Percentiles rank a stretch among this genome's conserved stretches.
These are phyloP conservation scores for Filobasidium uniguttulatum DNA, from an alignment of 1,284 basidiomycete species.

Conservation along the genomic window DNA sequence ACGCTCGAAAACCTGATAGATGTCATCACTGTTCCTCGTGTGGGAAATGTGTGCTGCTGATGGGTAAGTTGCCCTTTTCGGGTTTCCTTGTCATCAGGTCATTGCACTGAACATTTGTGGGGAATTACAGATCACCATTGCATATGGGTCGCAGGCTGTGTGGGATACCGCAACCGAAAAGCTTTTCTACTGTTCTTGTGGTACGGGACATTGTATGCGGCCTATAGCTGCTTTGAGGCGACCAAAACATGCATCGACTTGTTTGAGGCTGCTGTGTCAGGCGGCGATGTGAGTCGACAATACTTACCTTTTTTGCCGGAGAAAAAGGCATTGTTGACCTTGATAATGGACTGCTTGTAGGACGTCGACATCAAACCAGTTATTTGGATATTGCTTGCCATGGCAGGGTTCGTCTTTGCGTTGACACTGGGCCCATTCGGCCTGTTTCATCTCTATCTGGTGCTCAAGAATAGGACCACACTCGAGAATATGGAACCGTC, in stretches of 20 bases:
- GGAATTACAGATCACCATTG: constrained; percentile 60
- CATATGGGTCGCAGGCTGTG: constrained; percentile 70
- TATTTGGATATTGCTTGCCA: constrained; percentile 53
- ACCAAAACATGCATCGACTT: not conserved
- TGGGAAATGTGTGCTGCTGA: constrained; percentile 65
- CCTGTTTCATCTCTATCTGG: constrained; percentile 55
- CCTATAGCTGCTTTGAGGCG: not conserved
- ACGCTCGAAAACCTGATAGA: constrained; percentile 55
- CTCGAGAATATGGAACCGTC: constrained; percentile 66
- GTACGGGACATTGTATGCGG: constrained; percentile 41
- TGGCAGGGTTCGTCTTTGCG: constrained; percentile 49
- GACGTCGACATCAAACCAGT: constrained; percentile 44
- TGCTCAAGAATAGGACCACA: constrained; percentile 64
- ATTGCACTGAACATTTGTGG: constrained; percentile 20
- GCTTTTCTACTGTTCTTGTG: constrained; percentile 70
- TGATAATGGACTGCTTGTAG: constrained; percentile 32
- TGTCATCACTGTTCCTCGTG: constrained; percentile 70
- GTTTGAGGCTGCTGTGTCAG: not conserved
- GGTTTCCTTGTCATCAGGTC: not conserved
- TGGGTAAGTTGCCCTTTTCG: constrained; percentile 47
- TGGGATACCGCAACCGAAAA: constrained; percentile 72
- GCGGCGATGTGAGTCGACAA: not conserved
- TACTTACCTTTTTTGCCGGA: too few species aligned
- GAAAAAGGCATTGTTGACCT: not conserved
- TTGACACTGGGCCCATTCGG: constrained; percentile 65